These are phyloP conservation scores for Acacia crassicarpa DNA, from an alignment of 306 rosid species.

Conservation along the genomic window DNA sequence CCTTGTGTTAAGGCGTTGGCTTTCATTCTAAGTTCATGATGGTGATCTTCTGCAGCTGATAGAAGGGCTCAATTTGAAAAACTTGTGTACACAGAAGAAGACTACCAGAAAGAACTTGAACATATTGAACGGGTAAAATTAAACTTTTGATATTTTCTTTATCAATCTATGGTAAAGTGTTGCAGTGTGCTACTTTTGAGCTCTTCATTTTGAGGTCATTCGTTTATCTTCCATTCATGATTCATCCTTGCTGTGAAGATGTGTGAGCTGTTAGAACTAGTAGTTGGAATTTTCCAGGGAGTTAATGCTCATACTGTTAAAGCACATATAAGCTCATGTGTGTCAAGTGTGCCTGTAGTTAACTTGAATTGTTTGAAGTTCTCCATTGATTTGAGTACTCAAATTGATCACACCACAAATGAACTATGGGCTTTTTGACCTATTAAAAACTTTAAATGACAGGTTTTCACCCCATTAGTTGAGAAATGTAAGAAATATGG, in stretches of 20 bases:
- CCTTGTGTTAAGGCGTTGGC: background rate
- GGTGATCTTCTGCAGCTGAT: conserved; percentile 68
- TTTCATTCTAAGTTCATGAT: conserved; percentile 30
- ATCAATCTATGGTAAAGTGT: conserved; percentile 13
- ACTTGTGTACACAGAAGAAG: conserved; percentile 88
- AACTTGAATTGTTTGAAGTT: background rate
- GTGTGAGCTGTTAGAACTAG: background rate
- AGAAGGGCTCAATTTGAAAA: conserved; percentile 94
- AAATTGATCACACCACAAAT: conserved; percentile 1
- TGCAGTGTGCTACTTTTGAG: background rate
- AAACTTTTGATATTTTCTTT: background rate
- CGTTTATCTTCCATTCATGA: background rate
- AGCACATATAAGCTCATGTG: background rate
- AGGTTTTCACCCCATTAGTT: conserved; percentile 96
- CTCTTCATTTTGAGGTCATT: background rate
- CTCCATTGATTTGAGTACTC: background rate
- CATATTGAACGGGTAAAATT: conserved; percentile 82
- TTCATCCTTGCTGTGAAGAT: conserved; percentile 10
- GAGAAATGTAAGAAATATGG: conserved; percentile 98
- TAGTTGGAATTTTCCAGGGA: background rate
- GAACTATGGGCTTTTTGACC: conserved; percentile 24
- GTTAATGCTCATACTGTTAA: background rate
- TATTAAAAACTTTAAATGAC: conserved; percentile 19
- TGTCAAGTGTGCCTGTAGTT: background rate
- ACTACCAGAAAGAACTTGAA: conserved; percentile 96